Evolutionary conservation across 306 rosid species (phyloP).

Genomic region (Phaseolus lunatus): DNA sequence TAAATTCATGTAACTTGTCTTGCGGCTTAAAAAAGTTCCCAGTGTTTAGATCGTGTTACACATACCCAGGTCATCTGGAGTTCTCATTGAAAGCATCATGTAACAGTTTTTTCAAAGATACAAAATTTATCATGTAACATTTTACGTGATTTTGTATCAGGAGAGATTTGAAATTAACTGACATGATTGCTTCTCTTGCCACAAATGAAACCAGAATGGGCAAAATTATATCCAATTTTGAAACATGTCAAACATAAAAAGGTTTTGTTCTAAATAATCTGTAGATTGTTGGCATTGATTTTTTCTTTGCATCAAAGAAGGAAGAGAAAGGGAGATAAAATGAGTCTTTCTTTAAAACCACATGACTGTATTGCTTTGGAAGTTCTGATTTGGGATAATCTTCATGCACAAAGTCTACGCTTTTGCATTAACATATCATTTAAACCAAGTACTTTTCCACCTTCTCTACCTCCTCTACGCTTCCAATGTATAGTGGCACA

Average conservation of each 20-base stretch:
- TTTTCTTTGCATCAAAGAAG: slow-evolving; percentile 19
- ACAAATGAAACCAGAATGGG: not conserved
- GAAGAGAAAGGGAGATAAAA: not conserved
- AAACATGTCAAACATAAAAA: slow-evolving; percentile 27
- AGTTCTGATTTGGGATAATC: slow-evolving; percentile 33
- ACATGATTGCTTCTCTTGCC: not conserved
- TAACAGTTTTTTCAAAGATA: not conserved
- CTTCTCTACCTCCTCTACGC: slow-evolving; percentile 88
- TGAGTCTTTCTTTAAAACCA: slow-evolving; percentile 35
- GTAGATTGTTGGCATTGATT: not conserved
- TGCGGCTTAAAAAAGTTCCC: not conserved
- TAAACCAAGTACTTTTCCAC: slow-evolving; percentile 88
- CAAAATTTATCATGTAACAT: not conserved
- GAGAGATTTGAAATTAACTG: not conserved
- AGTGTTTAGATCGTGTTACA: not conserved
- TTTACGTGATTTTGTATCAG: not conserved
- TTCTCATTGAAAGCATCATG: not conserved
- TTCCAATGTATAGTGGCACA: slow-evolving; percentile 91
- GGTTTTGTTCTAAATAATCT: slow-evolving; percentile 4
- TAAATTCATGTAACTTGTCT: not conserved
- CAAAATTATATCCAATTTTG: slow-evolving; percentile 6
- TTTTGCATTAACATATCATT: slow-evolving; percentile 38
- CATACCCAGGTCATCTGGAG: not conserved
- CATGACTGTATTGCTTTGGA: slow-evolving; percentile 35
- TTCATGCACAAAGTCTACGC: slow-evolving; percentile 41